phyloP scores from a whole-genome alignment of 768 basidiomycete species.

The Sporobolomyces phaffii region DNA sequence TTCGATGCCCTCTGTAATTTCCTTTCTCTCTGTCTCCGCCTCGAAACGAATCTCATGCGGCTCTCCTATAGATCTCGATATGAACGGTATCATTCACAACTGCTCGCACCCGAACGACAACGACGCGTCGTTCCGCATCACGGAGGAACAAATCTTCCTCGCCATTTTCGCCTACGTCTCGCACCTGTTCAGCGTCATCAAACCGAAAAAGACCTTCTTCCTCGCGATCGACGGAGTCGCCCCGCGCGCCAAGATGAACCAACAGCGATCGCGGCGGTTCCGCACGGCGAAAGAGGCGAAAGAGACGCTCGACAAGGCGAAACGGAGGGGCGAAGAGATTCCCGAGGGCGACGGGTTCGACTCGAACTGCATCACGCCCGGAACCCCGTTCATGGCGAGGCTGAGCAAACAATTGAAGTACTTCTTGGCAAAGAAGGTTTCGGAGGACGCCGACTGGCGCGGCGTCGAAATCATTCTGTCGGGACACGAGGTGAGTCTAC shows the following conservation, averaged over 20 bases:
- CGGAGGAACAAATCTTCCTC: slow-evolving; percentile 95
- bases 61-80: slow-evolving; percentile 79
- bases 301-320: slow-evolving; percentile 79
- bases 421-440: slow-evolving; percentile 96
- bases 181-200: slow-evolving; percentile 92
- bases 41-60: slow-evolving; percentile 19
- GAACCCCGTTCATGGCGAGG: slow-evolving; percentile 89
- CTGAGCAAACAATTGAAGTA: slow-evolving; percentile 89
- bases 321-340: slow-evolving; percentile 78
- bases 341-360: slow-evolving; percentile 88
- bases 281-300: slow-evolving; percentile 87
- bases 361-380: slow-evolving; percentile 97
- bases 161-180: slow-evolving; percentile 96
- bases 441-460: slow-evolving; percentile 93
- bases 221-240: slow-evolving; percentile 99
- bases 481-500: slow-evolving; percentile 69
- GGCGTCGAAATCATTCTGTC: slow-evolving; percentile 86
- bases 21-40: background rate
- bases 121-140: slow-evolving; percentile 88
- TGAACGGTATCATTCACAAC: slow-evolving; percentile 64
- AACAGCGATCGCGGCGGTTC: slow-evolving; percentile 88
- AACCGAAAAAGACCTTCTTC: slow-evolving; percentile 94
- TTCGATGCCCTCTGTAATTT: slow-evolving; percentile 60
- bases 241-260: slow-evolving; percentile 98
- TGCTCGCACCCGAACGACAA: slow-evolving; percentile 95